Evolutionary conservation across 257 asterid species (phyloP), one percentile per base, ranked within the genome.

Genomic region (Ilex asprella): DNA sequence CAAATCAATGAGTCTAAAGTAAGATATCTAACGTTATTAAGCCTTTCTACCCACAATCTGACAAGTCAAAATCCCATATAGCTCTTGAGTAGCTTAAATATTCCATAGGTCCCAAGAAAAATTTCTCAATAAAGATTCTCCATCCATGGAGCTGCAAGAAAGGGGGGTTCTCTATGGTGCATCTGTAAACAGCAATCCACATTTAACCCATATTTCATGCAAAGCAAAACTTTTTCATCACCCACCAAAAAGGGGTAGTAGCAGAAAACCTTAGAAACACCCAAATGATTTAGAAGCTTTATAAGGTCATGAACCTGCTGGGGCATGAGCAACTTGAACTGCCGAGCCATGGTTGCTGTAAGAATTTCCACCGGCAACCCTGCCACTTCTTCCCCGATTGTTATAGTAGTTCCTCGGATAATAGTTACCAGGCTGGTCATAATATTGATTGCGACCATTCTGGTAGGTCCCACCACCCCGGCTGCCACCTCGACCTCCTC

Each of bases 381-480:
- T 76, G 60, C 93, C 83, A 10, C 96, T 91, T 64, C 96, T 74
- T 62, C 91, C 88, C 79, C 95, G 71, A 73, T 60, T 75, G 60
- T 76, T 73, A 73, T 75, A 65, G 30, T 53, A 53, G 78, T 68
- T 76, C 73, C 94, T 73, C 12, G 71, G 84, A 60, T 81, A 63
- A 66, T 85, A 83, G 47, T 76, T 80, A 8, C 86, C 79, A 2
- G 77, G 69, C 64, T 86, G 94, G 56, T 88, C 96, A 8, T 80
- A 77, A 55, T 59, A 71, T 32, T 85, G 94, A 65, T 66, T 39
- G 47, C 83, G 80, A 6, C 88, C 94, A 14, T 88, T 86, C 67
- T 75, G 81, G 59, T 76, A 81, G 73, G 27, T 21, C 27, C 60
- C 58, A 31, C 91, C 85, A 11, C 81, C 91, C 51, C 95, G 72